A percentile compares a stretch with the other conserved stretches of the same genome.
These are phyloP conservation scores for Perilla frutescens DNA, from an alignment of 257 asterid species.

Conservation along the genomic window DNA sequence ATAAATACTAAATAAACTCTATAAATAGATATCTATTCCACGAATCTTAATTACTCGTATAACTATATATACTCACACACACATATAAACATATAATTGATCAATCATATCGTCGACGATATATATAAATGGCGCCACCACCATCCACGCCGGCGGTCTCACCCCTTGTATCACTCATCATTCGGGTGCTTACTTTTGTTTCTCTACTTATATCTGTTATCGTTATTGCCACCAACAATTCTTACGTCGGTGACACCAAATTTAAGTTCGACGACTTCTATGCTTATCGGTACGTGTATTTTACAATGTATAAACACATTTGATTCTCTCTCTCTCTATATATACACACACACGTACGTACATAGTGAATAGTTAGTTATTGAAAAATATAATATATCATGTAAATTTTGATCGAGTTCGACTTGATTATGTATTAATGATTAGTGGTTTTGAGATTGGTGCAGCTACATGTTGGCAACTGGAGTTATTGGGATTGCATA, in stretches of 20 bases:
- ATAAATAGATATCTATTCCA: neutral
- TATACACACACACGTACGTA: too few species aligned
- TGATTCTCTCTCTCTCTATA: too few species aligned
- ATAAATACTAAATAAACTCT: neutral
- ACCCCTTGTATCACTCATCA: constrained; percentile 38
- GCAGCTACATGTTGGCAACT: constrained; percentile 54
- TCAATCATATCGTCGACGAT: neutral
- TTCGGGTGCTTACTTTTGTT: constrained; percentile 44
- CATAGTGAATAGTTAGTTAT: too few species aligned
- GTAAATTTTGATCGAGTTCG: neutral
- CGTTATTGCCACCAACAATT: constrained; percentile 38
- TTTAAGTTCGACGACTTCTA: constrained; percentile 40
- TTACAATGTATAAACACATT: too few species aligned
- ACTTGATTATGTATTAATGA: too few species aligned
- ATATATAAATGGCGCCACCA: constrained; percentile 36
- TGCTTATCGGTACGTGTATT: constrained; percentile 38
- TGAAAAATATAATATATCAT: neutral
- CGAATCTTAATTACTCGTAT: neutral
- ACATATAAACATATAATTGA: neutral
- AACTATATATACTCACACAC: neutral
- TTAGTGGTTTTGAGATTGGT: neutral
- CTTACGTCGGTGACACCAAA: neutral
- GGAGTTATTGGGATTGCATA: constrained; percentile 50
- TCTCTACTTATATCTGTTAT: constrained; percentile 39
- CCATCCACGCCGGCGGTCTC: constrained; percentile 36